phyloP scores from a whole-genome alignment of 2,329 filamentous ascomycete genomes.

The Cladophialophora bantiana region DNA sequence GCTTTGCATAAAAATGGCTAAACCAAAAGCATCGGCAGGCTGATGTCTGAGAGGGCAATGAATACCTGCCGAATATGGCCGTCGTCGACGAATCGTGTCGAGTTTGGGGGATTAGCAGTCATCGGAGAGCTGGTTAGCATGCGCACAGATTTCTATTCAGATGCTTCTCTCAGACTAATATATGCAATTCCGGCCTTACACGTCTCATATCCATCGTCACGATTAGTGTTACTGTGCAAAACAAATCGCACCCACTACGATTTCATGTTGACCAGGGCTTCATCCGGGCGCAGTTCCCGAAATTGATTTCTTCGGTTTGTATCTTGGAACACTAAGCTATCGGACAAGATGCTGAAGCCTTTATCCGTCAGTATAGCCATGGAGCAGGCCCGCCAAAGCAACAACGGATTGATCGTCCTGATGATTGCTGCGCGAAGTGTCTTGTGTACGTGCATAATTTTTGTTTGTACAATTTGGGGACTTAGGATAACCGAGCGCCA shows the following conservation, averaged over 20 bases:
- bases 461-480: background rate
- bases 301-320: too few species aligned
- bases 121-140: background rate
- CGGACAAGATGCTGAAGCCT: too few species aligned
- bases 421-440: background rate
- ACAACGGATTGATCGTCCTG: too few species aligned
- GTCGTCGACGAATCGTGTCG: background rate
- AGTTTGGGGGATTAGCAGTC: background rate
- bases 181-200: background rate
- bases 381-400: too few species aligned
- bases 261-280: too few species aligned
- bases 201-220: background rate
- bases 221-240: background rate
- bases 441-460: conserved; percentile 3
- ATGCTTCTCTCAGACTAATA: background rate
- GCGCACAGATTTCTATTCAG: background rate
- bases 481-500: background rate
- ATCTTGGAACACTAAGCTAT: too few species aligned
- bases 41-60: background rate
- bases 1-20: background rate
- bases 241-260: too few species aligned
- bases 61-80: background rate
- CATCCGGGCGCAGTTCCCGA: too few species aligned
- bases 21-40: background rate
- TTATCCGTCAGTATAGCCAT: too few species aligned